Evolutionary conservation across 1,284 basidiomycete genomes (phyloP), one percentile per base, ranked within the genome.

Genomic region (Fomitopsis pinicola): DNA sequence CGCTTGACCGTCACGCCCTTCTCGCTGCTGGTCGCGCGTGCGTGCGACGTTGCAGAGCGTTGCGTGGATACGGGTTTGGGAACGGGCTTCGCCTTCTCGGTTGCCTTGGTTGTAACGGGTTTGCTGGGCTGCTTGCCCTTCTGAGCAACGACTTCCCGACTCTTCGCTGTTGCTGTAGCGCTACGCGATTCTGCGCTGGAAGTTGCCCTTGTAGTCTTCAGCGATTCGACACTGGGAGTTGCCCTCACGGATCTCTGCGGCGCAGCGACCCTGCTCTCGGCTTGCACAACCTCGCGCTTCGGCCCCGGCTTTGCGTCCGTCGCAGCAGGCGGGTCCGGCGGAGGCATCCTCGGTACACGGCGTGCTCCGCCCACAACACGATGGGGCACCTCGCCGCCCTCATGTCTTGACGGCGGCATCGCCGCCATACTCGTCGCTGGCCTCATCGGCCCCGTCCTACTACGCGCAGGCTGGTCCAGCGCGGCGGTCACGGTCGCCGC

Each of bases 321-420:
- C 8, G 58, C 19, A 2, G 50, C 42, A 1, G 62, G 40, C 26
- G 33, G 15, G 15, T 53, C 33, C 19, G 52, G 33, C n/a, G 52
- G 52, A 8, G 65, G 64, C 52, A 65, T 44, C 3, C 65, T 59
- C 22, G 66, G 58, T 17, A 70, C 68, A 19, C 68, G 67, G n/a
- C 68, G 52, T 3, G 68, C 68, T 2, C 68, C 68, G 3, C 68
- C 68, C 1, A 65, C 57, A n/a, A 66, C 63, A 9, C 67, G 66
- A n/a, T 60, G 63, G 26, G 61, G 61, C 52, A 55, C 63, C 59
- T 66, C 62, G 19, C 54, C 57, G 3, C 44, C 46, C 12, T 63
- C 62, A 0, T 59, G 58, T 19, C 42, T 40, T n/a, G 59, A 36
- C 12, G 59, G 28, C 3, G 57, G 36, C n/a, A 63, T 62, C 33